Evolutionary conservation across 177 flowering plant genomes (phyloP).

Genomic region (Tripterygium wilfordii): DNA sequence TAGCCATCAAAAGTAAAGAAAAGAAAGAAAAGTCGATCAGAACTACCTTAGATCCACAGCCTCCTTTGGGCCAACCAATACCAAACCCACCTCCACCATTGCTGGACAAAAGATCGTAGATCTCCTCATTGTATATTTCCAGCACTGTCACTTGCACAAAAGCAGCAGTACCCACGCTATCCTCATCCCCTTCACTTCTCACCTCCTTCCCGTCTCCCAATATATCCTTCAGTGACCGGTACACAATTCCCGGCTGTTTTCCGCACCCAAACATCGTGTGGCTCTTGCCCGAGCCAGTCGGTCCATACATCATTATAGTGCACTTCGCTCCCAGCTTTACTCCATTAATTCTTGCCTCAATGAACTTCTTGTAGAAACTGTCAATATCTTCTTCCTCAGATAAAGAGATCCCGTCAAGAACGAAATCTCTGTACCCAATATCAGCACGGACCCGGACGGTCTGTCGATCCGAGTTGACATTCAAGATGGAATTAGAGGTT

Average conservation of each 20-base stretch:
- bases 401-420: constrained; percentile 79
- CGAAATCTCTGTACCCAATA: constrained; percentile 83
- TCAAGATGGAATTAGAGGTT: constrained; percentile 38
- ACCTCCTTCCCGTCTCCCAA: constrained; percentile 52
- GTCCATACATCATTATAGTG: constrained; percentile 96
- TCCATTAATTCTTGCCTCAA: constrained; percentile 68
- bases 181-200: constrained; percentile 8
- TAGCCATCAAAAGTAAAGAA: constrained; percentile 5
- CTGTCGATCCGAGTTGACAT: constrained; percentile 40
- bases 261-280: constrained; percentile 94
- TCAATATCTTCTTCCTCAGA: constrained; percentile 88
- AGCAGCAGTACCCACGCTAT: constrained; percentile 27
- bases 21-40: neutral
- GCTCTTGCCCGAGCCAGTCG: constrained; percentile 95
- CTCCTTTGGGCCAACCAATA: constrained; percentile 74
- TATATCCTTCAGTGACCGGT: constrained; percentile 69
- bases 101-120: constrained; percentile 77
- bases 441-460: constrained; percentile 65
- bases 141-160: constrained; percentile 88
- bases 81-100: constrained; percentile 59
- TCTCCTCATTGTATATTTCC: constrained; percentile 96
- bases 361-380: constrained; percentile 69
- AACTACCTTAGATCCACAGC: constrained; percentile 74
- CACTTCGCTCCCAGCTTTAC: constrained; percentile 87
- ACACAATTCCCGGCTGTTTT: constrained; percentile 90